Evolutionary conservation across 768 basidiomycete species (phyloP), one percentile per base, ranked within the genome.

Genomic region (Trametes maxima): DNA sequence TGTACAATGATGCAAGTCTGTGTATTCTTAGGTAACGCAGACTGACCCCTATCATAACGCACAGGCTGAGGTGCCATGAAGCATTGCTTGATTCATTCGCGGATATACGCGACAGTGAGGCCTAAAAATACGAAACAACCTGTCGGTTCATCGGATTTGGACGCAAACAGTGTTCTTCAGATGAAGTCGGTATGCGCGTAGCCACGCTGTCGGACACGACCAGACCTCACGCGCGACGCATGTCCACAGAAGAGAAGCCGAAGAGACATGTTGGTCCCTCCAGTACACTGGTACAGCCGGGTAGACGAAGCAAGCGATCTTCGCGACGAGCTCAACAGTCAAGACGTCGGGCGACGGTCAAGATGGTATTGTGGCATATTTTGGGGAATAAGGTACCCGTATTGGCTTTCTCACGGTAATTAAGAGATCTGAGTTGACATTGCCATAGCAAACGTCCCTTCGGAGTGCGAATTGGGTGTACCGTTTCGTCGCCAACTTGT

Each of bases 381-480:
- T 55, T 45, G 33, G 43, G 25, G 16, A 37, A 51, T 36, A 64
- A 59, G 62, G 62, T 64, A 19, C 28, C 42, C 47, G 21, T 55
- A 46, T 1, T 4, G 5, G 16, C 28, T 35, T 59, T 59, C 53
- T 37, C 48, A 57, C 44, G 46, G 12, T 51, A 59, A 51, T 45
- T 2, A 5, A n/a, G 10, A 55, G 28, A 50, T 64, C 62, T 59
- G 57, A 64, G 62, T 64, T 59, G 40, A 59, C 54, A 59, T 64
- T 64, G 57, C 62, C 62, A 64, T 64, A 64, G 62, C 62, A 52
- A 64, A 64, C 40, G 54, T 49, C 57, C 43, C 57, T 59, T 64
- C 62, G 62, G 62, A 64, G 62, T 59, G 25, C 48, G 42, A 64
- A 64, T 13, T 64, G 57, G 62, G 49, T 47, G 45, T 64, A 64